phyloP scores from a whole-genome alignment of 257 asterid species.

The Fraxinus cuspidata region DNA sequence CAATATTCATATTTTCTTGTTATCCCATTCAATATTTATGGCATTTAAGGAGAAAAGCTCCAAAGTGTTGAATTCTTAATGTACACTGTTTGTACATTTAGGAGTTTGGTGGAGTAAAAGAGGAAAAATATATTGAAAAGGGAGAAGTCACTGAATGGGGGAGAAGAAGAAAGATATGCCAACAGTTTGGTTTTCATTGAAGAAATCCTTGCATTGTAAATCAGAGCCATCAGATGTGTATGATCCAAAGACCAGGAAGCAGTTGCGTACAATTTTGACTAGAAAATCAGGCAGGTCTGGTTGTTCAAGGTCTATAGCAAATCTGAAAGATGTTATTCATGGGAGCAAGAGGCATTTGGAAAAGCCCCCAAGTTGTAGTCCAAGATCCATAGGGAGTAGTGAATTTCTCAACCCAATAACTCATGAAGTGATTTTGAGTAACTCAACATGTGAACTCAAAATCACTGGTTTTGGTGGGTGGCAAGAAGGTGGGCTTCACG shows the following conservation, averaged over 20 bases:
- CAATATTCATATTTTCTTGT: conserved; percentile 27
- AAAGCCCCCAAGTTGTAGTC: conserved; percentile 62
- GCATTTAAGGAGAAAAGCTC: not conserved
- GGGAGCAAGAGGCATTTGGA: conserved; percentile 66
- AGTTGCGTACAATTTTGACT: conserved; percentile 35
- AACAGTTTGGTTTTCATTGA: conserved; percentile 63
- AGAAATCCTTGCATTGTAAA: conserved; percentile 62
- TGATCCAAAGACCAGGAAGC: conserved; percentile 49
- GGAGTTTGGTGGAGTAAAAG: not conserved
- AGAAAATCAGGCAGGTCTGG: conserved; percentile 61
- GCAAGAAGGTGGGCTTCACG: conserved; percentile 22
- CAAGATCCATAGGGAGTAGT: conserved; percentile 72
- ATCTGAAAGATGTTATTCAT: conserved; percentile 67
- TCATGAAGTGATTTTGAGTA: conserved; percentile 45
- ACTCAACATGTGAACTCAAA: conserved; percentile 43
- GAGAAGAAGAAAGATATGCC: conserved; percentile 47
- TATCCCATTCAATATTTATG: conserved; percentile 9
- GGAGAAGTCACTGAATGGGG: conserved; percentile 30
- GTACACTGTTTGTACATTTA: not conserved
- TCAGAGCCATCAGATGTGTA: conserved; percentile 65
- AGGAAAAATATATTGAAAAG: not conserved
- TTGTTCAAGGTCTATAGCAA: conserved; percentile 73
- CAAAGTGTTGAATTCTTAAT: not conserved
- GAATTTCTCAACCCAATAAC: conserved; percentile 50
- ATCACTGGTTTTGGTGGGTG: conserved; percentile 44